Evolutionary conservation across 2,329 filamentous ascomycete species (phyloP), one percentile per base, ranked within the genome.

Genomic region (Penicillium corylophilum): DNA sequence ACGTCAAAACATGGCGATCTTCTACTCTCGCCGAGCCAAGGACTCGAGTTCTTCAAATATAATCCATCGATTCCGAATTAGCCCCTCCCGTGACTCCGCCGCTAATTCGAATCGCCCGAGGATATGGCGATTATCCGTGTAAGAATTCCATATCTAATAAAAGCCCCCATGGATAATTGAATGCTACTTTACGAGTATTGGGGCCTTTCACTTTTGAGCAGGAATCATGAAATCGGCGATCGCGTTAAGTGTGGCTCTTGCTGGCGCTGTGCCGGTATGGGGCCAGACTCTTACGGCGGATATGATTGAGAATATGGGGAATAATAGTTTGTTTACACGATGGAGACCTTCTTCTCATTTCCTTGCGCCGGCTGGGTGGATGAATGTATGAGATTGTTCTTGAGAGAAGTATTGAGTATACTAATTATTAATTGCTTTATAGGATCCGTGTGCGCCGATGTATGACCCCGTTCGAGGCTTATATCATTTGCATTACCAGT

Each of bases 111-210:
- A 46, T 24, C 6, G 22, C 26, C 52, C 55, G 49, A 57, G 26
- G 46, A 52, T 67, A 53, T 65, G 49, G 53, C 43, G 53, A 60
- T 20, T 20, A 51, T 35, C 50, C 52, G 45, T 22, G 16, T n/a
- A 16, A 2, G 12, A 18, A 5, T 38, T 38, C 9, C 10, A 38
- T 38, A 38, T 38, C 4, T 12, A 38, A 13, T 22, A 2, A 12
- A 38, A 18, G 13, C 6, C 16, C 16, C 16, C 35, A 22, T 16
- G 13, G 10, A 40, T 23, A 10, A 2, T n/a, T n/a, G 22, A 12
- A 9, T 6, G n/a, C 12, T 20, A n/a, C 26, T 8, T 8, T 28
- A 10, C 26, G 26, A 36, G 12, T 5, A 18, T 29, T 36, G 7
- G n/a, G n/a, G n/a, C n/a, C n/a, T n/a, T n/a, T n/a, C n/a, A n/a